A percentile compares a stretch with the other conserved stretches of the same genome.
phyloP scores from a whole-genome alignment of 257 asterid species.

The Buddleja alternifolia region DNA sequence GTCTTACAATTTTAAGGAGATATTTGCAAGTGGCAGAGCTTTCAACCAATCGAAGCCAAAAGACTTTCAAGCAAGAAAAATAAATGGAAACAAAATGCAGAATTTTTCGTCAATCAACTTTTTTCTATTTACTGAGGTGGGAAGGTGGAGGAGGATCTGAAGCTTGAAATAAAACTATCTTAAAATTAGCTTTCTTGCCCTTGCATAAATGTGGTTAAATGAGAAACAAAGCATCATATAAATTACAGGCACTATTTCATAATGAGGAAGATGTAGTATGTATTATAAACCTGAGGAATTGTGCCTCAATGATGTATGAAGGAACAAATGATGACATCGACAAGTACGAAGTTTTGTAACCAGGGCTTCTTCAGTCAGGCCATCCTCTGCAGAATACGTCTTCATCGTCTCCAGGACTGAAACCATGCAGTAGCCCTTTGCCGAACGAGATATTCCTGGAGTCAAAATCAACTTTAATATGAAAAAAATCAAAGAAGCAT shows the following conservation, averaged over 20 bases:
- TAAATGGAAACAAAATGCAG: not conserved
- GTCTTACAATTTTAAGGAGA: not conserved
- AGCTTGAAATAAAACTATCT: not conserved
- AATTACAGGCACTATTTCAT: conserved; percentile 13
- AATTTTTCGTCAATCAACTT: not conserved
- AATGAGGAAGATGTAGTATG: conserved; percentile 20
- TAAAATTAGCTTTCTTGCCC: conserved; percentile 8
- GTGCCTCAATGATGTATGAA: conserved; percentile 80
- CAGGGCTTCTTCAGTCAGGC: conserved; percentile 93
- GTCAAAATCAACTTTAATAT: conserved; percentile 26
- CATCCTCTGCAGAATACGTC: conserved; percentile 87
- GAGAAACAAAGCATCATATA: not conserved
- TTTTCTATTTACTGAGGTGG: not conserved
- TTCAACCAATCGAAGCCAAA: conserved; percentile 3
- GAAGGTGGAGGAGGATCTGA: not conserved
- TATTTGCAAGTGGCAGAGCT: not conserved
- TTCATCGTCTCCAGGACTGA: conserved; percentile 91
- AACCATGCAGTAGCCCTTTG: conserved; percentile 87
- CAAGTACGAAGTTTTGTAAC: conserved; percentile 93
- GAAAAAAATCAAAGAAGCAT: not conserved
- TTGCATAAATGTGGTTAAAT: not conserved
- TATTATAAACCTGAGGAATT: conserved; percentile 73
- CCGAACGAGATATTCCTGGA: conserved; percentile 90
- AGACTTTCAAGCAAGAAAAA: not conserved
- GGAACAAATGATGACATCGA: conserved; percentile 81